Conservation (phyloP, 2,329 filamentous ascomycete species). For the Penicillium sp. region DNA sequence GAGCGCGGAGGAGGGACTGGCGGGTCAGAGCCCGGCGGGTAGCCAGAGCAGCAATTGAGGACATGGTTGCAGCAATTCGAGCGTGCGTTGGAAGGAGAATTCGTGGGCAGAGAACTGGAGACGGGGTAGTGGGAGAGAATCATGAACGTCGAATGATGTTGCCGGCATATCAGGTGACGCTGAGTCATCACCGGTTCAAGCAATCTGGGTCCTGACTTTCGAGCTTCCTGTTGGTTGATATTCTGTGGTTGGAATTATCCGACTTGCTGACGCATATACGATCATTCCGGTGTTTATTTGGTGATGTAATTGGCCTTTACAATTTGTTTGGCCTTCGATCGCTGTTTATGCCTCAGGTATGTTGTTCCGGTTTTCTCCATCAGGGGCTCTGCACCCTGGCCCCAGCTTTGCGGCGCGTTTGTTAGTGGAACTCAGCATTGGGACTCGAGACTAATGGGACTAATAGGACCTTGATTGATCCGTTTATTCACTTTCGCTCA, state of each 20-base stretch:
- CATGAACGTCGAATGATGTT: slow-evolving; percentile 38
- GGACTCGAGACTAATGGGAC: slow-evolving; percentile 9
- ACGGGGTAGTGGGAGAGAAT: slow-evolving; percentile 33
- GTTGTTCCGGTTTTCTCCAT: slow-evolving; percentile 13
- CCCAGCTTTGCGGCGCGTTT: slow-evolving; percentile 17
- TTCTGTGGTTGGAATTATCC: slow-evolving; percentile 3
- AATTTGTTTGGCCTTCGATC: slow-evolving; percentile 7
- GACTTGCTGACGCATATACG: slow-evolving; percentile 5
- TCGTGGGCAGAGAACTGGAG: slow-evolving; percentile 20
- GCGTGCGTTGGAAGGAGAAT: slow-evolving; percentile 17
- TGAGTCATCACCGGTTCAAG: slow-evolving; percentile 20
- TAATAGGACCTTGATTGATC: slow-evolving; percentile 8
- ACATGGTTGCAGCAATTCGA: slow-evolving; percentile 35
- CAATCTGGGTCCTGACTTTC: slow-evolving; percentile 6
- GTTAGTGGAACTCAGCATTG: background rate
- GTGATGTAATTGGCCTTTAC: slow-evolving; percentile 20
- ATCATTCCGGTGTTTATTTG: slow-evolving; percentile 8
- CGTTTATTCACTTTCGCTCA: slow-evolving; percentile 11
- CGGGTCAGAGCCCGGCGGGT: slow-evolving; percentile 44
- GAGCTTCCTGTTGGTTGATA: slow-evolving; percentile 11
- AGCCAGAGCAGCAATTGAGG: slow-evolving; percentile 44
- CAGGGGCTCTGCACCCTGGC: slow-evolving; percentile 18
- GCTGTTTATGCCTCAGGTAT: slow-evolving; percentile 14
- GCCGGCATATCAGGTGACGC: slow-evolving; percentile 30
- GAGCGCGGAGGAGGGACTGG: slow-evolving; percentile 43